Evolutionary conservation across 768 basidiomycete species (phyloP).

Genomic region (Termitomyces sp.): DNA sequence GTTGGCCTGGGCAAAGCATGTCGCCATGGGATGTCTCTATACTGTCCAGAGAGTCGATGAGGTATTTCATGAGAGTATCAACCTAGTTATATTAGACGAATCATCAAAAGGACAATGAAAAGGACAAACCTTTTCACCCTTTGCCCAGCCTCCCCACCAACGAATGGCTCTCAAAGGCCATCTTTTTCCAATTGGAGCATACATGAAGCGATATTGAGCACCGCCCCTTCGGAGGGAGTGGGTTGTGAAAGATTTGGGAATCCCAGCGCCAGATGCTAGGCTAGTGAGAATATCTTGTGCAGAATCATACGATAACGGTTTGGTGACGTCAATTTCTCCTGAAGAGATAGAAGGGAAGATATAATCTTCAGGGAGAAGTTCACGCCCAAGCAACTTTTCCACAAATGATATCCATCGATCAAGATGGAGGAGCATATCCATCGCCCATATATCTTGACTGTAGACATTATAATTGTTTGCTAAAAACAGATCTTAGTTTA

Average conservation of each 20-base stretch:
- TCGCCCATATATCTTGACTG: conserved; percentile 27
- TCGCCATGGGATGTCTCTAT: conserved; percentile 30
- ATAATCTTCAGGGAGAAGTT: conserved; percentile 27
- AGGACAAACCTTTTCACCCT: conserved; percentile 32
- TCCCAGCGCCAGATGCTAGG: conserved; percentile 23
- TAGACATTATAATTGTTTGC: conserved; percentile 35
- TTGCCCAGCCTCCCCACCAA: conserved; percentile 47
- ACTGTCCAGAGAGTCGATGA: conserved; percentile 31
- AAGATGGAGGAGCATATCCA: conserved; percentile 29
- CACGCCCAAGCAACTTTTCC: conserved; percentile 16
- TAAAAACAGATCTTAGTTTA: conserved; percentile 8
- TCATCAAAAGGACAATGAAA: not conserved
- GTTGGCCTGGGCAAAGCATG: not conserved
- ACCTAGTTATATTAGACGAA: conserved; percentile 23
- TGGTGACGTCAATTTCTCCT: conserved; percentile 25
- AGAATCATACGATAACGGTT: conserved; percentile 26
- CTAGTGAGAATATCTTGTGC: conserved; percentile 28
- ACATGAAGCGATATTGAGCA: conserved; percentile 39
- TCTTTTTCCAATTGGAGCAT: conserved; percentile 29
- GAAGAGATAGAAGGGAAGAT: conserved; percentile 31
- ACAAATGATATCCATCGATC: conserved; percentile 24
- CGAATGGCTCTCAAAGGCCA: conserved; percentile 34
- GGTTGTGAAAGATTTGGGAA: conserved; percentile 28
- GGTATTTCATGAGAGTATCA: conserved; percentile 35
- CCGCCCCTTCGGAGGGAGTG: conserved; percentile 37